Conservation (phyloP, 805 yeast genomes). For the Torulaspora microellipsoides region DNA sequence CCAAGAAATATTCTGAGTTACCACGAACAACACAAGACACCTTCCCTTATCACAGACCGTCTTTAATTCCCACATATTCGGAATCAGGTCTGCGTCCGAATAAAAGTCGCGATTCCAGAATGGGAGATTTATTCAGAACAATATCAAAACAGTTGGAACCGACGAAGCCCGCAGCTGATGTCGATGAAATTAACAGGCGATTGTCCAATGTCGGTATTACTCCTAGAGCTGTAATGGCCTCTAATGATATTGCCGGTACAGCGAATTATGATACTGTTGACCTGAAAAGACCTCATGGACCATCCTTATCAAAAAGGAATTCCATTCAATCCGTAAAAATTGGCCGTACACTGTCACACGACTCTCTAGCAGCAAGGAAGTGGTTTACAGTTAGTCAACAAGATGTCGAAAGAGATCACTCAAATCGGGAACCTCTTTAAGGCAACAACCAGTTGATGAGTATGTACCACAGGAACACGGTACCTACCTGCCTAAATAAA, state of each 20-base stretch:
- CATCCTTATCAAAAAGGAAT: neutral
- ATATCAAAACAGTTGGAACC: slow-evolving; percentile 19
- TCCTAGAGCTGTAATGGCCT: slow-evolving; percentile 38
- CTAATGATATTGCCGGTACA: slow-evolving; percentile 46
- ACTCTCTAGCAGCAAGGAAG: too few species aligned
- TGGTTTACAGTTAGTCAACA: too few species aligned
- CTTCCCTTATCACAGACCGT: slow-evolving; percentile 17
- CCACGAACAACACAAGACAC: slow-evolving; percentile 29
- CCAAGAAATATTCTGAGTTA: slow-evolving; percentile 7
- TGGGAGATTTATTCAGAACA: slow-evolving; percentile 14
- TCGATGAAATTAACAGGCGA: slow-evolving; percentile 31
- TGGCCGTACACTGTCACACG: neutral
- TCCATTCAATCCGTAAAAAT: neutral
- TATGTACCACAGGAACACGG: too few species aligned
- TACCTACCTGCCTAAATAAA: too few species aligned
- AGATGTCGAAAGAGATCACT: too few species aligned
- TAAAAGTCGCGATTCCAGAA: neutral
- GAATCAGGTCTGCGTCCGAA: neutral
- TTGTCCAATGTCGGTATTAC: slow-evolving; percentile 39
- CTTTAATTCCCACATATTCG: slow-evolving; percentile 1
- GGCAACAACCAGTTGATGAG: too few species aligned
- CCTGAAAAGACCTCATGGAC: neutral
- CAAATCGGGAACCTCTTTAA: too few species aligned
- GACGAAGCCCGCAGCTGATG: slow-evolving; percentile 20
- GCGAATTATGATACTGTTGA: slow-evolving; percentile 27